Conservation (phyloP, 345 rosid species). For the Arabis alpina region DNA sequence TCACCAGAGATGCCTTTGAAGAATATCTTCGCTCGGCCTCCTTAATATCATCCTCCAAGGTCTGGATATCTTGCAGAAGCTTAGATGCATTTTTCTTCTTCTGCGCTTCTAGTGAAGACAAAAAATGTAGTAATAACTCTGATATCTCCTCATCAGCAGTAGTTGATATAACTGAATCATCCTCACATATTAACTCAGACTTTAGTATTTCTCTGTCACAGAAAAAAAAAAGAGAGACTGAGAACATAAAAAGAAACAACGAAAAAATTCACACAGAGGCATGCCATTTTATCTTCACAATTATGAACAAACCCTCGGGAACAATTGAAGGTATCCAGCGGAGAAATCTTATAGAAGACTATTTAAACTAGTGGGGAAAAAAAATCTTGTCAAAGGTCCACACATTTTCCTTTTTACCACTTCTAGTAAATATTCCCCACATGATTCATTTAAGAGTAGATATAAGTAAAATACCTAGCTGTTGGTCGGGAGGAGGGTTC, state of each 20-base stretch:
- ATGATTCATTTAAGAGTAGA: slow-evolving; percentile 14
- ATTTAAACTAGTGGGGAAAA: neutral
- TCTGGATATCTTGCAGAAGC: slow-evolving; percentile 59
- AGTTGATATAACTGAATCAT: slow-evolving; percentile 41
- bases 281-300: slow-evolving; percentile 19
- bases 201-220: slow-evolving; percentile 77
- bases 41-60: slow-evolving; percentile 70
- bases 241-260: slow-evolving; percentile 28
- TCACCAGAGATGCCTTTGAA: slow-evolving; percentile 40
- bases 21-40: slow-evolving; percentile 63
- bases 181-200: slow-evolving; percentile 62
- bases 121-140: slow-evolving; percentile 69
- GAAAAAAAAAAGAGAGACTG: slow-evolving; percentile 28
- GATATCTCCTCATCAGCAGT: slow-evolving; percentile 57
- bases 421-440: slow-evolving; percentile 6
- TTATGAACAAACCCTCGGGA: no score
- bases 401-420: slow-evolving; percentile 27
- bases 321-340: slow-evolving; percentile 13
- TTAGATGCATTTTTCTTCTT: slow-evolving; percentile 66
- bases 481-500: slow-evolving; percentile 73
- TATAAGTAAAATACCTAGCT: slow-evolving; percentile 56
- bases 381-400: neutral
- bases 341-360: slow-evolving; percentile 22
- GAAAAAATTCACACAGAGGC: neutral
- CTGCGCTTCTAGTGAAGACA: slow-evolving; percentile 59